Evolutionary conservation across 495 filamentous ascomycete genomes (phyloP), one percentile per base, ranked within the genome.

Genomic region (Podospora didyma): DNA sequence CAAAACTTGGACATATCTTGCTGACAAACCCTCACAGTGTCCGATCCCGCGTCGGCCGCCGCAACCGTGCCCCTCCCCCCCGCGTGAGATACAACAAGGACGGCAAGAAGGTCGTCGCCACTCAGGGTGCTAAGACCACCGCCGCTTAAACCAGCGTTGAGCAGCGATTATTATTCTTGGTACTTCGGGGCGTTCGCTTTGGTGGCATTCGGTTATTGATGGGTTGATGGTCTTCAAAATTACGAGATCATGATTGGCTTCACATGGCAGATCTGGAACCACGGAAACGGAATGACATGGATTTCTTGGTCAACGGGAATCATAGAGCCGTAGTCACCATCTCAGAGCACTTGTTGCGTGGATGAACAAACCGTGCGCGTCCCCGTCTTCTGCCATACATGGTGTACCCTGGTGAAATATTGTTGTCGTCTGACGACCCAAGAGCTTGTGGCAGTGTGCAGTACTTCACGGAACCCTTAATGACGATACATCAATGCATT

Each of bases 51-150:
- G 93, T 89, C 78, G 94, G 94, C 64, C 92, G 94, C 74, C 93
- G 95, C 77, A 99, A 99, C 88, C 88, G 94, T 77, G 94, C 94
- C 69, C 94, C 94, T 65, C 94, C 94, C 66, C 94, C 94, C 68
- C 83, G 94, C 66, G 91, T 97, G 68, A 83, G 94, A 64, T 99
- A 96, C 88, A 99, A 99, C 87, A 97, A 97, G 87, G 94, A 99
- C 75, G 94, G 94, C 82, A 99, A 99, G 89, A 99, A 97, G 87
- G 84, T 99, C 75, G 90, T 86, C 78, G 92, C 95, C 57, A 91
- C 89, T 75, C 88, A 93, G 68, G 69, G 64, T 62, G 66, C 72
- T 60, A 80, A 79, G 75, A 70, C 73, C 47, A 49, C 64, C 37
- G 69, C 73, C 47, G 52, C 64, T 39, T 70, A 67, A 53, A 50